Base-by-base conservation (phyloP, 140 eudicot species). In the Oenanthe javanica region DNA sequence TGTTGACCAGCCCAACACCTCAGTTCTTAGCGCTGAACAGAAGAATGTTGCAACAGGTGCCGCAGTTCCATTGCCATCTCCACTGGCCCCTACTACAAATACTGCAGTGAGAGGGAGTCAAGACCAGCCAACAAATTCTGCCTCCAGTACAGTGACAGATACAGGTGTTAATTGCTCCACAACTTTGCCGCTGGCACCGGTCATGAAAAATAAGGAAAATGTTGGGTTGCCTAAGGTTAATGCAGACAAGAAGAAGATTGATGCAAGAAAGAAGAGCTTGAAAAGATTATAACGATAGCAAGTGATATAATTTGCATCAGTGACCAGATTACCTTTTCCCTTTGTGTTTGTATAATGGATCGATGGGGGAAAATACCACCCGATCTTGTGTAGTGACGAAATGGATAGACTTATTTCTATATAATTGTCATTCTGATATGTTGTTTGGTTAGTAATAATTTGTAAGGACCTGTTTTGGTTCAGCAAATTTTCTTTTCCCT, bases 201-300 rank as follows among this genome's bases (percentile, higher is more conserved):
- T 76, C 46, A 47, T 82, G 19, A 84, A 76, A 52, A 92, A 89
- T 89, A 95, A 92, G 87, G 96, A 90, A 66, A 84, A 18, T 43
- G 75, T 77, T 1, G 91, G 90, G 61, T 42, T 88, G 85, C 76
- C 72, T 15, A 94, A 93, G 79, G 90, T 75, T 69, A 96, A 85
- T 21, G 88, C 88, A 2, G 98, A 91, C 86, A 96, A 96, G 80
- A 96, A 89, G 96, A 96, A 91, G 93, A 93, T 89, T 11, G 99
- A 96, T 79, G 99, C 97, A 40, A 93, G 99, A 87, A 96, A 96
- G 98, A 93, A 93, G 79, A 96, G 98, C 88, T 83, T 96, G 90
- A 96, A 92, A 87, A 91, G 99, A 89, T 86, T 96, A 84, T 96
- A 49, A 50, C 9, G 25, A 16, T 16, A 14, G 40, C 40, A 23